These are phyloP conservation scores for Thoreauomyces humboldtii DNA, from an alignment of 192 early-diverging fungal genomes.

Conservation along the genomic window DNA sequence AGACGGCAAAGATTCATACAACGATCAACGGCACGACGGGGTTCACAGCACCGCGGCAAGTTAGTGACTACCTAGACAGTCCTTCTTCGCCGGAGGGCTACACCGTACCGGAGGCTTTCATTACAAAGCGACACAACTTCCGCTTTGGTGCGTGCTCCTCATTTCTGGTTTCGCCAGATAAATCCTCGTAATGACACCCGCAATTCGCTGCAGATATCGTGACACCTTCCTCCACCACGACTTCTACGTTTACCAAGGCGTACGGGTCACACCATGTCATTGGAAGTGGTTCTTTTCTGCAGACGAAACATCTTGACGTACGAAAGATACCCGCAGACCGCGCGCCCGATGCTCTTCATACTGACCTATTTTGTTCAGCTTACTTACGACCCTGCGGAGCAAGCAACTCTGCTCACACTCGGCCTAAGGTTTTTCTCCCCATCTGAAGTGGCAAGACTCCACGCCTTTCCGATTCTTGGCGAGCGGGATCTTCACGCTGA, in stretches of 20 bases:
- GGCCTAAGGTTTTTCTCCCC: slow-evolving; percentile 83
- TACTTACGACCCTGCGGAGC: slow-evolving; percentile 59
- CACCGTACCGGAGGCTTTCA: slow-evolving; percentile 33
- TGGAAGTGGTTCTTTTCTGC: slow-evolving; percentile 72
- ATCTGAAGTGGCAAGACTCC: slow-evolving; percentile 73
- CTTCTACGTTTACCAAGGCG: slow-evolving; percentile 63
- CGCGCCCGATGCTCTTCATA: slow-evolving; percentile 57
- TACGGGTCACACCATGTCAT: slow-evolving; percentile 77
- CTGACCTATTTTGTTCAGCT: slow-evolving; percentile 48
- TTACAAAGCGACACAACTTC: slow-evolving; percentile 37
- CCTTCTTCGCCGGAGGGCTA: slow-evolving; percentile 19
- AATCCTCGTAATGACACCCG: too few relatives aligned
- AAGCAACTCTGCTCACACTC: slow-evolving; percentile 60
- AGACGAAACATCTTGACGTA: slow-evolving; percentile 71
- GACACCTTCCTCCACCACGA: slow-evolving; percentile 18
- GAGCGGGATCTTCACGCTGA: neutral
- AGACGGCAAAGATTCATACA: neutral
- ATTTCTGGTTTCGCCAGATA: slow-evolving; percentile 34
- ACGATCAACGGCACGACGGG: neutral
- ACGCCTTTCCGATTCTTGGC: slow-evolving; percentile 68
- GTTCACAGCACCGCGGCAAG: neutral
- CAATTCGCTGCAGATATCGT: slow-evolving; percentile 45
- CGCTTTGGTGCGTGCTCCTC: slow-evolving; percentile 31
- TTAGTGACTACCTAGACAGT: neutral
- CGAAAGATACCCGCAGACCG: slow-evolving; percentile 43